Conservation (phyloP, 2,329 filamentous ascomycete genomes). For the Colletotrichum spinosum region DNA sequence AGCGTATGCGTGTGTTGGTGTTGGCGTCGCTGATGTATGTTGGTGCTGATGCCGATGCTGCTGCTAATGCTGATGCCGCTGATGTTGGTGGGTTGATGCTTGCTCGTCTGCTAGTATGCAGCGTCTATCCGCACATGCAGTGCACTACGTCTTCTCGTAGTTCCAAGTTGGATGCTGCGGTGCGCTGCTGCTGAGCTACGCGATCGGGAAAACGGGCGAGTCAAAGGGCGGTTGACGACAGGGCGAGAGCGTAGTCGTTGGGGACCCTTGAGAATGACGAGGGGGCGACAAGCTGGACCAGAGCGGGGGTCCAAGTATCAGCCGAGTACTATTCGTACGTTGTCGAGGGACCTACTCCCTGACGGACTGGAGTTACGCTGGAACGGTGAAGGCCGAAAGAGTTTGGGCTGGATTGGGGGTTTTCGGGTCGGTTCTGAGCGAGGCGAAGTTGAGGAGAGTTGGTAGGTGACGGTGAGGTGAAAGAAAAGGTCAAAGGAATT, state of each 20-base stretch:
- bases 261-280: conserved; percentile 33
- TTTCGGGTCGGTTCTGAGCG: not conserved
- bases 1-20: conserved; percentile 3
- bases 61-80: no score
- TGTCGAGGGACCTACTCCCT: not conserved
- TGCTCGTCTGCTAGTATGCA: no score
- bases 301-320: conserved; percentile 11
- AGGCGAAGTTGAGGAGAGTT: conserved; percentile 1
- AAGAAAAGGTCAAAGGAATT: not conserved
- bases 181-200: not conserved
- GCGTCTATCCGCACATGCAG: no score
- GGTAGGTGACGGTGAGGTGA: not conserved
- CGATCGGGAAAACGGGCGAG: conserved; percentile 18
- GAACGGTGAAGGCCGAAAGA: no score
- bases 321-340: conserved; percentile 7
- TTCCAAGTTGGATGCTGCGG: not conserved
- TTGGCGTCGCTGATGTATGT: no score
- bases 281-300: conserved; percentile 30
- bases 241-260: conserved; percentile 29
- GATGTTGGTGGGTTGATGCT: no score
- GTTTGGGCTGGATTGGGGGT: no score
- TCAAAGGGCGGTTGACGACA: conserved; percentile 32
- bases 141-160: no score
- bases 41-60: no score
- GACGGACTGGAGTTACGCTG: not conserved